Base-by-base conservation (phyloP, 805 yeast genomes). In the Cyberlindnera xishuangbannaensis region DNA sequence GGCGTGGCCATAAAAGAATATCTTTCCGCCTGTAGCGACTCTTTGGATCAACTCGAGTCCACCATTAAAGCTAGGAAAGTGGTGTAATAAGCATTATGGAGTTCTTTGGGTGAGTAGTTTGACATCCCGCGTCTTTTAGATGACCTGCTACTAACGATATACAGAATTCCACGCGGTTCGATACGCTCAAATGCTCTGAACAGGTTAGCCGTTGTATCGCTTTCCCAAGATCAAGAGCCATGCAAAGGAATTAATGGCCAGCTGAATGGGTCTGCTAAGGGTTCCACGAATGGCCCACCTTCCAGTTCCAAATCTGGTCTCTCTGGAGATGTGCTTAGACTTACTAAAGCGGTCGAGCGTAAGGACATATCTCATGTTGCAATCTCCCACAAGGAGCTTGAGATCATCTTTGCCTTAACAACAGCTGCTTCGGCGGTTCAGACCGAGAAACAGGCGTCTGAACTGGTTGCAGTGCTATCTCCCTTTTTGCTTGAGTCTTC, bases 401-500 rank as follows among this genome's bases (percentile, higher is more conserved):
- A 77, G 45, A 65, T 72, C 10, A 52, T 77, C 31, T 35, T 69
- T 25, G 73, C 82, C 0, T 54, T 76, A n/a, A 63, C 50, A 2
- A 36, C 36, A 10, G 42, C 78, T 40, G 47, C 65, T 9, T 50
- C 67, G 4, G 36, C 37, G 5, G 57, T 61, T 8, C 38, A 55
- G 30, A 57, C 56, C 22, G 44, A 48, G 16, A 49, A 53, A 2
- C 70, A 68, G 29, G 76, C 73, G 1, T 28, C 34, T 11, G 49
- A 55, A 5, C 36, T 65, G 18, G 48, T 76, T 14, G 51, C 61
- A 8, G 67, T 70, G 28, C 53, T 77, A 31, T 41, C 64, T 4
- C 52, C 62, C 2, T 75, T 76, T 44, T 66, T 76, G 26, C 47
- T 67, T 30, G 78, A 68, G 26, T 59, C 75, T 14, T 72, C 77